Conservation (phyloP, 768 basidiomycete genomes). For the Collybia sp. region DNA sequence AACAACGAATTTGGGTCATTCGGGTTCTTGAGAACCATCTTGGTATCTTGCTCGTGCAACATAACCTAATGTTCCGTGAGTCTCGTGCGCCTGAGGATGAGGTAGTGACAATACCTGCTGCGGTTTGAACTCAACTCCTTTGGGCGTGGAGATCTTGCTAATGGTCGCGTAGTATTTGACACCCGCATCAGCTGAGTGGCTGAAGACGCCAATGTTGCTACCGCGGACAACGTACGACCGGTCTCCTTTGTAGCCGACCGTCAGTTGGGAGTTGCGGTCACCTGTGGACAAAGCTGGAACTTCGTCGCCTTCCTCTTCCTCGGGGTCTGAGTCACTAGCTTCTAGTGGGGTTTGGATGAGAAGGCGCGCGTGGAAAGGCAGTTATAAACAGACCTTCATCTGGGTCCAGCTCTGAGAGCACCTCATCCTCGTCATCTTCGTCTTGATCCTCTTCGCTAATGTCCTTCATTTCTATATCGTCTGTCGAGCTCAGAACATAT, state of each 20-base stretch:
- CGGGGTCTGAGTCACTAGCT: slow-evolving; percentile 34
- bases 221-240: slow-evolving; percentile 92
- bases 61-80: slow-evolving; percentile 58
- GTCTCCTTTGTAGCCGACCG: slow-evolving; percentile 94
- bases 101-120: slow-evolving; percentile 54
- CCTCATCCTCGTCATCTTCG: slow-evolving; percentile 82
- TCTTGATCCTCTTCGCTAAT: slow-evolving; percentile 71
- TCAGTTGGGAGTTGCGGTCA: slow-evolving; percentile 82
- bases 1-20: slow-evolving; percentile 76
- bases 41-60: slow-evolving; percentile 94
- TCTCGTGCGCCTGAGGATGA: too few relatives aligned
- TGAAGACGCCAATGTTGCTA: slow-evolving; percentile 88
- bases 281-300: slow-evolving; percentile 40
- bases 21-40: slow-evolving; percentile 92
- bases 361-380: background rate
- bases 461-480: slow-evolving; percentile 89
- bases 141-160: slow-evolving; percentile 71
- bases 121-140: slow-evolving; percentile 83
- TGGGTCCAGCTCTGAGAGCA: slow-evolving; percentile 60
- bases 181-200: slow-evolving; percentile 59
- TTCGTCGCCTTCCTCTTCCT: slow-evolving; percentile 41
- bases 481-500: slow-evolving; percentile 75
- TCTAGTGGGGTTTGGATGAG: slow-evolving; percentile 24
- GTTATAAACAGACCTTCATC: slow-evolving; percentile 44
- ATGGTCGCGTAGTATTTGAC: slow-evolving; percentile 89